Conservation (phyloP, 768 basidiomycete genomes). For the Russula lepida region DNA sequence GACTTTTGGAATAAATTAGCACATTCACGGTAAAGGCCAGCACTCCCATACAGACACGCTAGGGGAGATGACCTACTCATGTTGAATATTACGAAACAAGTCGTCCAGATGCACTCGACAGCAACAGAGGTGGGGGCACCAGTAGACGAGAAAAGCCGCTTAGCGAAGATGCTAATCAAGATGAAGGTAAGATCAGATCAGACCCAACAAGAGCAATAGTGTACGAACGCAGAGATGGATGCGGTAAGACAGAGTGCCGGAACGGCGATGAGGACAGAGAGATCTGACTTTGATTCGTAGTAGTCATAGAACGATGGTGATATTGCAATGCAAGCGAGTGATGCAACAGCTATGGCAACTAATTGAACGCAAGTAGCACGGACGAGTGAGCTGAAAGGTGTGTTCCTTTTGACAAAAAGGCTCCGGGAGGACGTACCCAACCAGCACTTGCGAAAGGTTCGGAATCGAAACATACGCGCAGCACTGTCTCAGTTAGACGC, state of each 20-base stretch:
- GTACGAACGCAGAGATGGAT: conserved; percentile 1
- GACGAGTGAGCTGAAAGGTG: background rate
- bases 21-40: background rate
- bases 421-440: conserved; percentile 2
- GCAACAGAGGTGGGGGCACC: conserved; percentile 11
- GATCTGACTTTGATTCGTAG: conserved; percentile 17
- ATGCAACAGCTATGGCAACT: conserved; percentile 9
- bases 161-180: conserved; percentile 4
- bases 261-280: conserved; percentile 14
- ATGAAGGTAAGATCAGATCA: conserved; percentile 4
- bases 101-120: conserved; percentile 21
- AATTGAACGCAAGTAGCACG: background rate
- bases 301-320: conserved; percentile 8
- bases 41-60: background rate
- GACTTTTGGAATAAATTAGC: conserved; percentile 2
- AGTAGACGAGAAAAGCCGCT: conserved; percentile 11
- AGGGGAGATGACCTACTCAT: conserved; percentile 5
- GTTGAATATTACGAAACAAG: conserved; percentile 18
- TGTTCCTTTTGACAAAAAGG: background rate
- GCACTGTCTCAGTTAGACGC: background rate
- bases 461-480: conserved; percentile 13
- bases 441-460: conserved; percentile 21
- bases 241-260: conserved; percentile 11
- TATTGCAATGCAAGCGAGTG: conserved; percentile 5
- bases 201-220: background rate